Evolutionary conservation across 177 flowering plant species (phyloP), one percentile per base, ranked within the genome.

Genomic region (Tripterygium wilfordii): DNA sequence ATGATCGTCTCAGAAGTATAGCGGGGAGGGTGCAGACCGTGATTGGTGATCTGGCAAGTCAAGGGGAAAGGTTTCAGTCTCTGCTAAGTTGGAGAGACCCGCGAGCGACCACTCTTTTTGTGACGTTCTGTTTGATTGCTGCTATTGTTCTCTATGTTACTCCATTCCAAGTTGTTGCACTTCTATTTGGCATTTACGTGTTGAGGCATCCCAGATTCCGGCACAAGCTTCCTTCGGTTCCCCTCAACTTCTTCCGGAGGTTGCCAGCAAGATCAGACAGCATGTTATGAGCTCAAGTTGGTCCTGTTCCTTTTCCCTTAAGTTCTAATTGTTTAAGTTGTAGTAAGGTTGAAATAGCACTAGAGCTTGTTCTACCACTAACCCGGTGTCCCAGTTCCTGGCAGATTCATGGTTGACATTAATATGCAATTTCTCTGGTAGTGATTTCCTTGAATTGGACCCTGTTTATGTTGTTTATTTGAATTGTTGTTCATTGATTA

Each of bases 191-290:
- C 8, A 7, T 73, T 17, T 73, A 69, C n/a, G 55, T 58, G 44
- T n/a, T 73, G 7, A 52, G 78, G 61, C 78, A 73, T 39, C 78
- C 78, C 13, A 60, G 72, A 63, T 73, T 73, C 46, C 74, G 78
- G 54, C 66, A 62, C 31, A 69, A 61, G 36, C 75, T 66, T 32
- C 78, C 78, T 16, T 66, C 75, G 0, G 54, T 49, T 17, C 75
- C 78, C 1, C 69, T 69, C 50, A 73, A 69, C 55, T 69, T 69
- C 67, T 66, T 73, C 24, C 24, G 75, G 41, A 60, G 78, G 57
- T 28, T 73, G 47, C 78, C 78, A 13, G 71, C 78, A 21, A 63
- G 63, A 54, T 56, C 70, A 13, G 78, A 73, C 58, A 69, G 69
- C 50, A 56, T 73, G 71, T 13, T 71, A 12, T 70, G 42, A 63